Conservation (phyloP, 495 filamentous ascomycete genomes). For the Penicillium bialowiezense region DNA sequence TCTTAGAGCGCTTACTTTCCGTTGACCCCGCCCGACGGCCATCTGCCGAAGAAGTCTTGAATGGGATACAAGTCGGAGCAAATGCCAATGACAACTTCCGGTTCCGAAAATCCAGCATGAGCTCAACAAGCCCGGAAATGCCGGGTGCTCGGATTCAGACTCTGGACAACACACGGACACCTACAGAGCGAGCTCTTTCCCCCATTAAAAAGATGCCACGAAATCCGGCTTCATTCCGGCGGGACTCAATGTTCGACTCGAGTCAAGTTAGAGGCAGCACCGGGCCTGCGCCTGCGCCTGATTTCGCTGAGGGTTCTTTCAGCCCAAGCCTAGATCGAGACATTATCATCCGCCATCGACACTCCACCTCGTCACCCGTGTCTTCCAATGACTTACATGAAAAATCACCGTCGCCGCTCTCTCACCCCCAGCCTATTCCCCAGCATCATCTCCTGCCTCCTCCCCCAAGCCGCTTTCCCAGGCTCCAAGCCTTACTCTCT, state of each 20-base stretch:
- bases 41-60: slow-evolving; percentile 82
- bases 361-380: slow-evolving; percentile 20
- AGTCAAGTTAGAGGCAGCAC: slow-evolving; percentile 18
- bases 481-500: slow-evolving; percentile 25
- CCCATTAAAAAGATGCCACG: slow-evolving; percentile 29
- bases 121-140: slow-evolving; percentile 45
- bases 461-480: slow-evolving; percentile 31
- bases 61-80: slow-evolving; percentile 70
- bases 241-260: slow-evolving; percentile 31
- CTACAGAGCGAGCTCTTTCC: slow-evolving; percentile 28
- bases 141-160: slow-evolving; percentile 57
- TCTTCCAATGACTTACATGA: slow-evolving; percentile 19
- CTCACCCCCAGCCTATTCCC: slow-evolving; percentile 25
- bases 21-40: slow-evolving; percentile 75
- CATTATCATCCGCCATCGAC: slow-evolving; percentile 36
- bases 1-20: slow-evolving; percentile 75
- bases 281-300: slow-evolving; percentile 16
- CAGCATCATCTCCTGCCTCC: slow-evolving; percentile 60
- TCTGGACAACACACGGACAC: slow-evolving; percentile 44
- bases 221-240: slow-evolving; percentile 24
- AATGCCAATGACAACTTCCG: slow-evolving; percentile 55
- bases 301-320: slow-evolving; percentile 17
- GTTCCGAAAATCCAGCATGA: slow-evolving; percentile 42
- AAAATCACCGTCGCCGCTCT: slow-evolving; percentile 26
- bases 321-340: slow-evolving; percentile 32